These are phyloP conservation scores for Ganoderma lucidum DNA, from an alignment of 1,284 basidiomycete genomes.

Conservation along the genomic window DNA sequence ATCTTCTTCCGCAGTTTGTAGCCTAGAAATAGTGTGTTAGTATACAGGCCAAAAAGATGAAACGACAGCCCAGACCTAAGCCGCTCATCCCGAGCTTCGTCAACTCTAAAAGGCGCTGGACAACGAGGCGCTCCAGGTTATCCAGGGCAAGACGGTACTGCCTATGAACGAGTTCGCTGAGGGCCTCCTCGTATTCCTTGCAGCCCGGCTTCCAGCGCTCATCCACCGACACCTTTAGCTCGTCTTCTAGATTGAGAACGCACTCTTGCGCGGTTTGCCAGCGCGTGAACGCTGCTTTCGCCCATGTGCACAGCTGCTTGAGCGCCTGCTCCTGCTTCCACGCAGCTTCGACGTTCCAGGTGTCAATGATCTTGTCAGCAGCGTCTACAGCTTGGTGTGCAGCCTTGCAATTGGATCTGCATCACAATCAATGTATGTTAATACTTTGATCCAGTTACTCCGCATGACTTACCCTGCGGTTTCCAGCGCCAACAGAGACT, in stretches of 20 bases:
- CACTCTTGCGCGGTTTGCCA: not conserved
- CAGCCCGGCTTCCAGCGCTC: not conserved
- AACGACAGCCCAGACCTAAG: constrained; percentile 1
- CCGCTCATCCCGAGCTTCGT: constrained; percentile 17
- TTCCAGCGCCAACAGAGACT: not conserved
- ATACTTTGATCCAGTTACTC: too few relatives aligned
- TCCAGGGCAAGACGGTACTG: not conserved
- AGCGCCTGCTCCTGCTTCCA: not conserved
- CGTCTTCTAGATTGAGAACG: not conserved
- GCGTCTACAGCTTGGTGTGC: not conserved
- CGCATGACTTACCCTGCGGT: not conserved
- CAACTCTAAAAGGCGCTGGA: not conserved
- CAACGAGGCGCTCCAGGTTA: not conserved
- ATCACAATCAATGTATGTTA: too few relatives aligned
- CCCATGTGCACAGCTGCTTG: not conserved
- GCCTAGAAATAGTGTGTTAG: constrained; percentile 23
- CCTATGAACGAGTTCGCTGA: not conserved
- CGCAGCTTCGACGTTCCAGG: not conserved
- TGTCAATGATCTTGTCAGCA: not conserved
- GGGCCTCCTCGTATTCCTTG: not conserved
- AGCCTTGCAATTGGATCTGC: not conserved
- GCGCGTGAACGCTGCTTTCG: not conserved
- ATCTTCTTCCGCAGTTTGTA: constrained; percentile 41
- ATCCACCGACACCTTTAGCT: not conserved
- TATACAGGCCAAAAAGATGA: not conserved